A percentile compares a stretch with the other conserved stretches of the same genome.
These are phyloP conservation scores for Guadua angustifolia DNA, from an alignment of 176 grass and related monocot genomes.

Conservation along the genomic window DNA sequence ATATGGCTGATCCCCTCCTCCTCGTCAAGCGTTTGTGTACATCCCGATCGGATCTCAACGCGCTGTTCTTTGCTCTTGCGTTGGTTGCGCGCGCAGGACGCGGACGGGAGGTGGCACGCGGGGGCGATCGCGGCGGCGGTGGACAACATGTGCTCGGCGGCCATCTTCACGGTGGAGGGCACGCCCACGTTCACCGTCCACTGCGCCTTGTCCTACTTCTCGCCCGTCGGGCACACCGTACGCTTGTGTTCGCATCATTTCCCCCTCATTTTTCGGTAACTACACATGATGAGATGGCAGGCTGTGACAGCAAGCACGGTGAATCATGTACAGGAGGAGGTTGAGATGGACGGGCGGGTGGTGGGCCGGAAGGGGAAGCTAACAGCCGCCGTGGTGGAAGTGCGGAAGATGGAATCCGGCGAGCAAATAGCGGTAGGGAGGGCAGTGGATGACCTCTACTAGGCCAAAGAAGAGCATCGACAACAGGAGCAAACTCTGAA, in stretches of 20 bases:
- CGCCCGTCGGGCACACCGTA: constrained; percentile 39
- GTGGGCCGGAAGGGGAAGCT: constrained; percentile 52
- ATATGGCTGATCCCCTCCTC: too few relatives aligned
- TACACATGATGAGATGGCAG: background rate
- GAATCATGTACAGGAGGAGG: constrained; percentile 41
- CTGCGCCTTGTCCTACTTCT: constrained; percentile 55
- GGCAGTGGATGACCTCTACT: constrained; percentile 55
- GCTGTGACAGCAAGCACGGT: background rate
- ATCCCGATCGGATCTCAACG: background rate
- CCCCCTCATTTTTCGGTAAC: too few relatives aligned
- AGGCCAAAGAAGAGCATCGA: background rate
- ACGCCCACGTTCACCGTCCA: constrained; percentile 47
- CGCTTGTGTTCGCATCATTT: too few relatives aligned
- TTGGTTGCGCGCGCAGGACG: constrained; percentile 38
- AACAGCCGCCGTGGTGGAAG: constrained; percentile 50
- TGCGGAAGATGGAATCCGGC: constrained; percentile 42
- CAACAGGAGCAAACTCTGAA: constrained; percentile 7
- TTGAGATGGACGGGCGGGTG: constrained; percentile 49
- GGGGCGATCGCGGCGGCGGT: constrained; percentile 29
- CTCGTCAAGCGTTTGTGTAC: too few relatives aligned
- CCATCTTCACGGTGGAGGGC: constrained; percentile 45
- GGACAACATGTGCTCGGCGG: constrained; percentile 57
- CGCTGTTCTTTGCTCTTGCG: background rate
- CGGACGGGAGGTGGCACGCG: constrained; percentile 55
- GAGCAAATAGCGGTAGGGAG: constrained; percentile 51